Evolutionary conservation across 2,329 filamentous ascomycete species (phyloP), one percentile per base, ranked within the genome.

Genomic region (Cercospora sp.): DNA sequence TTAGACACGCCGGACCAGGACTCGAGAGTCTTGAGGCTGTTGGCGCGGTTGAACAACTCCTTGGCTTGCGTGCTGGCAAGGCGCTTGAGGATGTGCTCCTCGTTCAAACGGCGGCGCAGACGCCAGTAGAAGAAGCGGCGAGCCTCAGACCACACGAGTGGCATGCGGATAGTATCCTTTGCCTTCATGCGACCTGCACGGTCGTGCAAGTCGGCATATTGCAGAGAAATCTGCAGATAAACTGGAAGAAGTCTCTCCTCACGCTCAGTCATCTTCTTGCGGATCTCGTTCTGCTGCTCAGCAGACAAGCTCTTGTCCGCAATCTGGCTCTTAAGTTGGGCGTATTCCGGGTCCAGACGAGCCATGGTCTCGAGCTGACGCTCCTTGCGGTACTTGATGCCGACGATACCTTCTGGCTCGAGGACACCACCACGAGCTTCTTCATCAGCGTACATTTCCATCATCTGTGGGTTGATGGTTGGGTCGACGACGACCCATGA

Each of bases 101-200:
- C 95, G 82, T 96, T 98, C 79, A 99, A 87, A 83, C 95, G 89
- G 79, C 95, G 91, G 81, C 96, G 94, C 71, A 97, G 90, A 82
- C 95, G 94, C 95, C 96, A 99, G 91, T 98, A 99, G 87, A 99
- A 98, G 92, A 95, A 98, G 78, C 94, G 91, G 73, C 95, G 90
- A 9, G 94, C 90, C 75, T 97, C 91, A 79, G 88, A 86, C 95
- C 94, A 98, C 77, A 90, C 87, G 48, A 99, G 86, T 12, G 89
- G 84, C 75, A 91, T 88, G 71, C 95, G 93, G 76, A 99, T 97
- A 66, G 91, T 90, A 70, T 93, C 91, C 89, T 99, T 99, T 81
- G 95, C 95, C 84, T 97, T 89, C 95, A 99, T 99, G 82, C 95
- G 93, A 68, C 94, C 95, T 53, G 95, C 90, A 58, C 95, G 94